Percentiles rank a stretch among this genome's conserved stretches.
phyloP scores from a whole-genome alignment of 2,329 filamentous ascomycete genomes.

The Byssoonygena ceratinophila region DNA sequence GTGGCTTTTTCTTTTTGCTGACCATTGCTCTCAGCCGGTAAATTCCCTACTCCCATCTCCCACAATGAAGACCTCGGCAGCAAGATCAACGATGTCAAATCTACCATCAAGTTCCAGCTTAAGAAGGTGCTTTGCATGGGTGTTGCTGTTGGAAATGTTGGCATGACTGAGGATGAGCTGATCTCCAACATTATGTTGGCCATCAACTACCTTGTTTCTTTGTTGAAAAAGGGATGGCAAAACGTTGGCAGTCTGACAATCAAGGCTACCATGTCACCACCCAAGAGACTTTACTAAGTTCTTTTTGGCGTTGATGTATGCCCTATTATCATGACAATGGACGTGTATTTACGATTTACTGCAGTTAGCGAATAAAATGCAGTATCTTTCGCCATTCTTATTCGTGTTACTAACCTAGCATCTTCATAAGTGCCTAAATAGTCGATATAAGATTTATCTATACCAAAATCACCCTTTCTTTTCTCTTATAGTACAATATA shows the following conservation, averaged over 20 bases:
- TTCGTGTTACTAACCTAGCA: neutral
- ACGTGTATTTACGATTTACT: slow-evolving; percentile 5
- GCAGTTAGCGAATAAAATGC: slow-evolving; percentile 6
- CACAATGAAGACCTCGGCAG: slow-evolving; percentile 84
- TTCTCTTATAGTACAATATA: slow-evolving; percentile 2
- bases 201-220: slow-evolving; percentile 99
- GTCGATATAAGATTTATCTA: neutral
- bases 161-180: slow-evolving; percentile 91
- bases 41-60: slow-evolving; percentile 98
- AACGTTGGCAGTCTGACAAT: slow-evolving; percentile 99
- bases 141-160: slow-evolving; percentile 97
- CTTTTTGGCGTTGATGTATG: slow-evolving; percentile 12
- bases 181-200: slow-evolving; percentile 98
- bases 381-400: neutral
- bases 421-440: neutral
- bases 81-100: slow-evolving; percentile 99
- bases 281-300: slow-evolving; percentile 91
- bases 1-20: slow-evolving; percentile 1
- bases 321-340: neutral
- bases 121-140: slow-evolving; percentile 99
- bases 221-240: slow-evolving; percentile 99
- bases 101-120: slow-evolving; percentile 99
- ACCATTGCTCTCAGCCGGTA: slow-evolving; percentile 59
- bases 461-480: neutral
- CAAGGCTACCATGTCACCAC: slow-evolving; percentile 99